Evolutionary conservation across 148 eudicot genomes (phyloP).

Genomic region (Cornus kousa): DNA sequence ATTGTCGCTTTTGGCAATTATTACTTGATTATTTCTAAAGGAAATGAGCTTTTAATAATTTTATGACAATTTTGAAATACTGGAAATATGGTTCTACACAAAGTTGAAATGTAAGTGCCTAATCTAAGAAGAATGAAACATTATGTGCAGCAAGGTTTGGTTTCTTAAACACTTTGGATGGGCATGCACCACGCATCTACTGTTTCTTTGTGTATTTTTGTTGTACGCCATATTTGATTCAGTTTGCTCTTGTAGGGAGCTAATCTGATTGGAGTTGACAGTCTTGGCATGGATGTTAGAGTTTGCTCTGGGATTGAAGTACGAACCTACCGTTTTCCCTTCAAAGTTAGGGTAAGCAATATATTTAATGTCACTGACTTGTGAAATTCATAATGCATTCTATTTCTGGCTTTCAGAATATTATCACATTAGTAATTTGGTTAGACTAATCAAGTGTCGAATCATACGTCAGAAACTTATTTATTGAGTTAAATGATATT

Average conservation of each 20-base stretch:
- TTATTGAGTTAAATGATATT: too few relatives aligned
- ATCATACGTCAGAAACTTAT: too few relatives aligned
- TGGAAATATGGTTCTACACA: neutral
- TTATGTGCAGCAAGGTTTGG: neutral
- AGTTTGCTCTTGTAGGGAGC: conserved; percentile 32
- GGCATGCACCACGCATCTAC: neutral
- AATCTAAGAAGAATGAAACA: neutral
- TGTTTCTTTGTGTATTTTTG: neutral
- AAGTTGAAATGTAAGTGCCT: neutral
- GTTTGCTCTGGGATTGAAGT: conserved; percentile 44
- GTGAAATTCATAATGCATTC: conserved; percentile 1
- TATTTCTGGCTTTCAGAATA: too few relatives aligned
- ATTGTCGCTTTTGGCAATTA: neutral
- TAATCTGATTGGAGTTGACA: conserved; percentile 52
- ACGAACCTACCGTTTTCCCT: conserved; percentile 49
- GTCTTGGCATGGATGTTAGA: conserved; percentile 58
- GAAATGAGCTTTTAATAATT: neutral
- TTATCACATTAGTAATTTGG: too few relatives aligned
- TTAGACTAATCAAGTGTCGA: too few relatives aligned
- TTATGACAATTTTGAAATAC: neutral
- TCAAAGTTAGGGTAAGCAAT: conserved; percentile 43
- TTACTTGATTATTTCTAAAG: too few relatives aligned
- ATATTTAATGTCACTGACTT: neutral
- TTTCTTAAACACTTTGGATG: neutral
- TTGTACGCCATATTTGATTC: neutral